These are phyloP conservation scores for Striga asiatica DNA, from an alignment of 257 asterid genomes.

Conservation along the genomic window DNA sequence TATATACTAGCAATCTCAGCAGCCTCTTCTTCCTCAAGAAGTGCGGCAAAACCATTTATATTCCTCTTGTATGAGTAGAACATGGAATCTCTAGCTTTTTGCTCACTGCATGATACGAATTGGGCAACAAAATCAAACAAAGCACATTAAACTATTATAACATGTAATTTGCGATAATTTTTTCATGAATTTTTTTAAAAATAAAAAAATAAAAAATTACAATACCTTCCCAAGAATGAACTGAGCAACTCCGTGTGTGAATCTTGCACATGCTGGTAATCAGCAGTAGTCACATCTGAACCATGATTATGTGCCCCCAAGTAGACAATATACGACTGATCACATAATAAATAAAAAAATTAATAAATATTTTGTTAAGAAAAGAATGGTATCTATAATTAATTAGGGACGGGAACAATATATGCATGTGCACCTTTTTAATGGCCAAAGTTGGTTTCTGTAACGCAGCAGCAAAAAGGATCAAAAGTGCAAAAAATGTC, in stretches of 20 bases:
- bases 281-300: constrained; percentile 22
- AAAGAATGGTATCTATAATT: not conserved
- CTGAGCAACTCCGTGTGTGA: constrained; percentile 52
- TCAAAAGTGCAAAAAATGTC: constrained; percentile 19
- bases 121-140: too few species aligned
- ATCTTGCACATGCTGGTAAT: constrained; percentile 27
- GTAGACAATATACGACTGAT: constrained; percentile 55
- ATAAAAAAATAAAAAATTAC: not conserved
- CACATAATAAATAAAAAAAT: not conserved
- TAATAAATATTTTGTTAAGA: not conserved
- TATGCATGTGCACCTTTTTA: constrained; percentile 39
- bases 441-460: constrained; percentile 39
- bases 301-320: constrained; percentile 84
- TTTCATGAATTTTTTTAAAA: too few species aligned
- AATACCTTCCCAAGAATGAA: constrained; percentile 56
- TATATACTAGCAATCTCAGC: constrained; percentile 37
- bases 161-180: too few species aligned
- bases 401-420: constrained; percentile 6
- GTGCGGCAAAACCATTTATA: constrained; percentile 74
- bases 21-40: constrained; percentile 63
- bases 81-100: constrained; percentile 48
- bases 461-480: constrained; percentile 24
- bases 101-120: constrained; percentile 43
- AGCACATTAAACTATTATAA: not conserved
- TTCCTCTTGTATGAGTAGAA: constrained; percentile 50